Evolutionary conservation across 176 grass and related monocot genomes (phyloP), one percentile per base, ranked within the genome.

Genomic region (Ensete ventricosum): DNA sequence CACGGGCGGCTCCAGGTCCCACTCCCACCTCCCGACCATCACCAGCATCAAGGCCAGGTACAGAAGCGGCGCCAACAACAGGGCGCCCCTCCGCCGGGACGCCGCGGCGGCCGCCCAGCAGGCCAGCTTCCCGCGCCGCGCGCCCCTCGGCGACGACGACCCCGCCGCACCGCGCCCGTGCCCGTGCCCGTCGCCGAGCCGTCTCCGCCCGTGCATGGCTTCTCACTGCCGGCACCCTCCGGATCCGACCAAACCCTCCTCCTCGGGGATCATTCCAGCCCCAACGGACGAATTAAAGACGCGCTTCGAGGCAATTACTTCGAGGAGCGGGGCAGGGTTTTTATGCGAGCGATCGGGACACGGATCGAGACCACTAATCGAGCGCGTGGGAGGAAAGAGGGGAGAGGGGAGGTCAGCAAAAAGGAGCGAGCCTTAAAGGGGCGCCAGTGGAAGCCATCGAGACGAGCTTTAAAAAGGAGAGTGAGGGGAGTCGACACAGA

Each of bases 41-140:
- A 90, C 9, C 43, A 88, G 29, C 83, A 87, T 75, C 14, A 74
- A 73, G 19, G 55, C 80, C 22, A 80, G 19, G 78, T 97, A 97
- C 22, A 89, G 66, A 9, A 92, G 74, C 4, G 87, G 81, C 55
- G 83, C 81, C 72, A 88, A 60, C 62, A 97, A 62, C 73, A 90
- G 69, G 14, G 76, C 79, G 66, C 70, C 83, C 22, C 83, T 64
- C 54, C 89, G 83, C 66, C 85, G 74, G 11, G 73, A 50, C 49
- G 26, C 57, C 69, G 69, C 43, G 2, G 67, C 55, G 48, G 57
- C 22, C 57, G 23, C 69, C 43, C 19, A 70, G 55, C 53, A 23
- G 29, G 64, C 20, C 23, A 80, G 22, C 78, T 74, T 54, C 75
- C 79, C 84, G 79, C 22, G 53, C 75, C 53, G 75, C 75, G 10